These are phyloP conservation scores for Thielaviopsis musarum DNA, from an alignment of 2,329 filamentous ascomycete species.

Conservation along the genomic window DNA sequence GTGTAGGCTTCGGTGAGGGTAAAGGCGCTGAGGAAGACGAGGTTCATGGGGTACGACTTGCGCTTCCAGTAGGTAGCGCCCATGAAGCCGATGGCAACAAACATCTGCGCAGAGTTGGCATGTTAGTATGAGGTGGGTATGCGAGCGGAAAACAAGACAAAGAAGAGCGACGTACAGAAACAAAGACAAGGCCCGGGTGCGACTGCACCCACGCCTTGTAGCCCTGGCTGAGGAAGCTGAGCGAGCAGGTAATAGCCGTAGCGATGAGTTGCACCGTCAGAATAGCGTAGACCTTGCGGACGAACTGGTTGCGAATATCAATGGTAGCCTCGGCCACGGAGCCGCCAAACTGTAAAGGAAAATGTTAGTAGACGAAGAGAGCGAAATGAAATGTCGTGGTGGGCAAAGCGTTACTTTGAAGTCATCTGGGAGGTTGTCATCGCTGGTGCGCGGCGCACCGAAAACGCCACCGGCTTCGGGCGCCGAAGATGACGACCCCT, in stretches of 20 bases:
- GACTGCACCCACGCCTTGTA: slow-evolving; percentile 81
- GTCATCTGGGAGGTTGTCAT: slow-evolving; percentile 89
- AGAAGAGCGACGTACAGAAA: slow-evolving; percentile 39
- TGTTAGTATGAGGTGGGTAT: neutral
- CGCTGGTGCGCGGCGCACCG: slow-evolving; percentile 54
- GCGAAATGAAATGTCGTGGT: neutral
- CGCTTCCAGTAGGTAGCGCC: slow-evolving; percentile 87
- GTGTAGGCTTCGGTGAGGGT: slow-evolving; percentile 87
- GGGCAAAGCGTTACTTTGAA: slow-evolving; percentile 56
- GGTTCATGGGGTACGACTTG: slow-evolving; percentile 86
- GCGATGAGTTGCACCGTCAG: slow-evolving; percentile 85
- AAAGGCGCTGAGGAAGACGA: slow-evolving; percentile 81
- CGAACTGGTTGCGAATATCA: slow-evolving; percentile 91
- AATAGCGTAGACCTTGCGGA: slow-evolving; percentile 96
- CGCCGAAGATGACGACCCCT: slow-evolving; percentile 35
- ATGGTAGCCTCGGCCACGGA: slow-evolving; percentile 85
- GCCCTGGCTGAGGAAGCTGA: slow-evolving; percentile 66
- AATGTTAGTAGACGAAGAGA: neutral
- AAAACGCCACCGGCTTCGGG: slow-evolving; percentile 37
- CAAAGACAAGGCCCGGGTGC: slow-evolving; percentile 70
- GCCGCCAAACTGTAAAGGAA: slow-evolving; percentile 57
- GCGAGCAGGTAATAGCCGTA: slow-evolving; percentile 61
- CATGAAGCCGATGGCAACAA: slow-evolving; percentile 73
- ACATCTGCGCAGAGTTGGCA: slow-evolving; percentile 16
- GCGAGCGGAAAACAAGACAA: neutral